Percentiles rank a stretch among this genome's conserved stretches.
These are phyloP conservation scores for Phyllostachys edulis DNA, from an alignment of 176 grass and related monocot genomes.

Conservation along the genomic window DNA sequence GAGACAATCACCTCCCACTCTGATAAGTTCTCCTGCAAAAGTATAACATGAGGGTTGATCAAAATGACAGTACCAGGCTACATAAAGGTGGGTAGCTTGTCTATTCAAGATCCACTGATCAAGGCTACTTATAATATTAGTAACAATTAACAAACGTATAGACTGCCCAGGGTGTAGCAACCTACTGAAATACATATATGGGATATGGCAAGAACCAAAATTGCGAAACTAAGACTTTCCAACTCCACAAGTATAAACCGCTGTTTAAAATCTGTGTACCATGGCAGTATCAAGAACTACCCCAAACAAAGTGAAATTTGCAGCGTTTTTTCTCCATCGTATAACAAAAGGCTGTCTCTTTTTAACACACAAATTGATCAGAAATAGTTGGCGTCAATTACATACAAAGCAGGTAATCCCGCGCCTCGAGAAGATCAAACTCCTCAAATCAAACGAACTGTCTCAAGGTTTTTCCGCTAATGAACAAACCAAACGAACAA, in stretches of 20 bases:
- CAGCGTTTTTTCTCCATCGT: not conserved
- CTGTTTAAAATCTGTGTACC: not conserved
- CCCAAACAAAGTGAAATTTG: not conserved
- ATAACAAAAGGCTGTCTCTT: not conserved
- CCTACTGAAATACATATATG: not conserved
- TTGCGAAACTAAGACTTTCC: not conserved
- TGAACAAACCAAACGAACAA: not conserved
- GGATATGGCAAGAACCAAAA: not conserved
- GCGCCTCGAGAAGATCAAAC: not conserved
- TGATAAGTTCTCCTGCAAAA: constrained; percentile 19
- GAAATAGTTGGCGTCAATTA: not conserved
- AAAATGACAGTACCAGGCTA: not conserved
- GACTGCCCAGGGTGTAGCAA: not conserved
- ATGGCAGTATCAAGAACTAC: not conserved
- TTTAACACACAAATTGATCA: not conserved
- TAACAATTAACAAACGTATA: not conserved
- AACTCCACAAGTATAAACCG: not conserved
- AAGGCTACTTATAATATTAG: not conserved
- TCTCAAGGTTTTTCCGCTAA: not conserved
- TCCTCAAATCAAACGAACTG: not conserved
- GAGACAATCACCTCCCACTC: not conserved
- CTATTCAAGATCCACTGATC: not conserved
- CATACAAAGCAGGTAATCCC: not conserved
- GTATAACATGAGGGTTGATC: not conserved
- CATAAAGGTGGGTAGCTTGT: not conserved